These are phyloP conservation scores for Saccharomycopsis fodiens DNA, from an alignment of 805 yeast species.

Conservation along the genomic window DNA sequence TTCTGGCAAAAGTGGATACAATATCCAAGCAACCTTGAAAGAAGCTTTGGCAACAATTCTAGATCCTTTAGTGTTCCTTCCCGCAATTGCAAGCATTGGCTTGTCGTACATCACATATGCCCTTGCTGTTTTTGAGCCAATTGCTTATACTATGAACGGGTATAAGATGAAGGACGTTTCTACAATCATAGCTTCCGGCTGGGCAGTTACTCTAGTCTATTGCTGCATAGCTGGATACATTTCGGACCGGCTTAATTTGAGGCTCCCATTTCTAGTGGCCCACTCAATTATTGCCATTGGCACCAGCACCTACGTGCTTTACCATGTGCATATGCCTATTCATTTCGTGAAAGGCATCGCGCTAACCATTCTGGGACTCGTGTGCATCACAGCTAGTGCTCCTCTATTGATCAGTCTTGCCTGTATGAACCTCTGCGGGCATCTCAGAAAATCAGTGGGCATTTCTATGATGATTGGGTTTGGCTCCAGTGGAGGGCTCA, in stretches of 20 bases:
- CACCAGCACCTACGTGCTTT: slow-evolving; percentile 47
- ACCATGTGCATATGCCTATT: slow-evolving; percentile 12
- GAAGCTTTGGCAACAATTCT: slow-evolving; percentile 46
- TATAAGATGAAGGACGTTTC: slow-evolving; percentile 1
- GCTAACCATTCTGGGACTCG: slow-evolving; percentile 45
- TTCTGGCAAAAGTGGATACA: slow-evolving; percentile 36
- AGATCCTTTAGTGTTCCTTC: slow-evolving; percentile 49
- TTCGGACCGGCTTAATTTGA: slow-evolving; percentile 44
- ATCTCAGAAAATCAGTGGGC: slow-evolving; percentile 48
- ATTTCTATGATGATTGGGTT: slow-evolving; percentile 59
- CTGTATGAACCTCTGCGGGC: slow-evolving; percentile 33
- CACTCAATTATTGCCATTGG: slow-evolving; percentile 34
- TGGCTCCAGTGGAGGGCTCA: slow-evolving; percentile 30
- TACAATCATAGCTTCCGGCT: slow-evolving; percentile 29
- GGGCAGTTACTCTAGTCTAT: slow-evolving; percentile 17
- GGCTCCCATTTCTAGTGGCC: slow-evolving; percentile 34
- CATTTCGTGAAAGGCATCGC: slow-evolving; percentile 42
- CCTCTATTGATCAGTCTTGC: slow-evolving; percentile 63
- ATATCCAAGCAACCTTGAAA: slow-evolving; percentile 35
- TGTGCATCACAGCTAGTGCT: slow-evolving; percentile 55
- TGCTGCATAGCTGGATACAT: slow-evolving; percentile 39
- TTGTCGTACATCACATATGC: slow-evolving; percentile 63
- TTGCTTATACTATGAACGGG: slow-evolving; percentile 34
- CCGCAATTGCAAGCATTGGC: slow-evolving; percentile 57
- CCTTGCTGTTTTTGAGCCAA: slow-evolving; percentile 70